A percentile compares a stretch with the other conserved stretches of the same genome.
These are phyloP conservation scores for Leishmania aethiopica DNA, from an alignment of 208 protist species.

Conservation along the genomic window DNA sequence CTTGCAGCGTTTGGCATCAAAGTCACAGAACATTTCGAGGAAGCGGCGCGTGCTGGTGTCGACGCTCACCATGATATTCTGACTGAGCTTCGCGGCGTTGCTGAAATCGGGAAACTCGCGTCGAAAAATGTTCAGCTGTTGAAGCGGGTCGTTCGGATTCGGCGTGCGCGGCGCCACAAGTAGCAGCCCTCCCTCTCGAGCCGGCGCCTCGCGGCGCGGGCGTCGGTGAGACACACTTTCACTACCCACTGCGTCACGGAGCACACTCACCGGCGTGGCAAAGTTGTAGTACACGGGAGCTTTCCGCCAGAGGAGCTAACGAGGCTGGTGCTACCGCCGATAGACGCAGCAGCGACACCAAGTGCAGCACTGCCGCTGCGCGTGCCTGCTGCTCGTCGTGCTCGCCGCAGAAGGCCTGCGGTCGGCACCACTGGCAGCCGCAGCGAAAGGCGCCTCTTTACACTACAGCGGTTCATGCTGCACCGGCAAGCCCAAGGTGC, in stretches of 20 bases:
- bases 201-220: background rate
- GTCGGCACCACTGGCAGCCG: background rate
- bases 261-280: constrained; percentile 10
- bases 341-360: background rate
- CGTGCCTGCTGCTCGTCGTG: background rate
- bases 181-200: constrained; percentile 3
- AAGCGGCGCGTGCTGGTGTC: constrained; percentile 70
- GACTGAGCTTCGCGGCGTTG: background rate
- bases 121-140: constrained; percentile 56
- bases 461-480: background rate
- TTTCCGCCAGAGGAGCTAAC: background rate
- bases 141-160: constrained; percentile 35
- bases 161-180: constrained; percentile 16
- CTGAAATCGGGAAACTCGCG: constrained; percentile 56
- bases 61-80: constrained; percentile 49
- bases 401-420: background rate
- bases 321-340: background rate
- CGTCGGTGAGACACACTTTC: background rate
- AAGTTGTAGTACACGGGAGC: constrained; percentile 40
- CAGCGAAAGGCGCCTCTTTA: background rate
- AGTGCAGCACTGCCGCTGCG: background rate
- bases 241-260: background rate
- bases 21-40: constrained; percentile 83
- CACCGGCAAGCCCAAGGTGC: background rate
- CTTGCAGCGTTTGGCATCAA: constrained; percentile 78